Base-by-base conservation (phyloP, 768 basidiomycete genomes). In the Tulasnella sp. region DNA sequence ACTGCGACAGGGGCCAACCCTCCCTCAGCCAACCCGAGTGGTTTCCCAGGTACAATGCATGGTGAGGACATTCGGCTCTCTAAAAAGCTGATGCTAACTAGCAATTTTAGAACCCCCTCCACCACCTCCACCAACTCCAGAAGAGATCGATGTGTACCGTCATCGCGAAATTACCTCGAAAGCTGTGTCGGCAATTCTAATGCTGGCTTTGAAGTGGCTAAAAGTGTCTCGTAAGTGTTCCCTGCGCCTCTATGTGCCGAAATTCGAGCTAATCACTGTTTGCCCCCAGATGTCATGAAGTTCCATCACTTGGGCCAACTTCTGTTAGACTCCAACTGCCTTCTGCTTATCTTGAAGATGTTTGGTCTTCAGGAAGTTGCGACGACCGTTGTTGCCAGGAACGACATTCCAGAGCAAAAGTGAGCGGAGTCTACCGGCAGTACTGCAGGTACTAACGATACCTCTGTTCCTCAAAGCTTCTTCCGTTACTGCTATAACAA, bases 111-210 rank as follows among this genome's bases (percentile, higher is more conserved):
- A 76, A 31, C 79, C 79, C 19, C 34, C 37, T 29, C 84, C 86
- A 0, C 88, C 89, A 1, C 91, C 93, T 0, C 81, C 83, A 2
- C 91, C 90, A 4, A 92, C 91, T 0, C 84, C 95, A 15, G 96
- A 98, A 77, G 97, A 99, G 79, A 89, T 93, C 70, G 97, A 99
- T 81, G 91, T 96, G 38, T 91, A 90, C 34, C 89, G 97, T 14
- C 97, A 99, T 83, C 93, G 97, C 49, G 97, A 99, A 83, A 96
- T 99, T 79, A 97, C 94, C 0, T 94, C 94, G 14, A 99, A 99
- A 82, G 96, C 96, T 0, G 94, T 97, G 4, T 98, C 97, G 17
- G 97, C 96, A 0, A 97, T 99, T 76, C 83, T 99, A 36, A 83
- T 99, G 6, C 85, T 98, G 45, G 88, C 93, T 1, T 83, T 99